phyloP scores from a whole-genome alignment of 2,329 filamentous ascomycete species.

The Penicillium brasilianum region DNA sequence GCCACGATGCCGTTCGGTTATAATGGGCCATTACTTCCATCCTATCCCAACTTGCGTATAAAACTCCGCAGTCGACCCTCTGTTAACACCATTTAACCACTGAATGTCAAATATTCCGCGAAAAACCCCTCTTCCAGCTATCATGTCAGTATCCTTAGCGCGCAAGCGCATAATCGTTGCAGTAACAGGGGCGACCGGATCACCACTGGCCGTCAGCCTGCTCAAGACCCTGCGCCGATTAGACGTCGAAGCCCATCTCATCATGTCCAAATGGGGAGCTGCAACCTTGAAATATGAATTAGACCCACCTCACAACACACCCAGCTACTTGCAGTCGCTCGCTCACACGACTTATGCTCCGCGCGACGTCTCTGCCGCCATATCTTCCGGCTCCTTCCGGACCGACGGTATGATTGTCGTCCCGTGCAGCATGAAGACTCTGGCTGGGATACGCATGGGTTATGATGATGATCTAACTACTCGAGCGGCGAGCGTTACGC shows the following conservation, averaged over 20 bases:
- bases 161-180: constrained; percentile 51
- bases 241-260: constrained; percentile 54
- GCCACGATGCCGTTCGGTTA: too few relatives aligned
- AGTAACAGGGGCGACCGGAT: constrained; percentile 58
- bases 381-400: constrained; percentile 53
- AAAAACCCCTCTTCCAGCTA: too few relatives aligned
- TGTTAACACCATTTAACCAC: too few relatives aligned
- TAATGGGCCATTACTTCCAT: too few relatives aligned
- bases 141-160: too few relatives aligned
- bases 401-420: constrained; percentile 56
- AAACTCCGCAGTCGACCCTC: too few relatives aligned
- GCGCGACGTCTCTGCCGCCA: constrained; percentile 52
- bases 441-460: constrained; percentile 49
- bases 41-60: too few relatives aligned
- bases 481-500: constrained; percentile 52
- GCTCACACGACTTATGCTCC: constrained; percentile 47
- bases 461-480: constrained; percentile 54
- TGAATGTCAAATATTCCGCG: too few relatives aligned
- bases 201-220: constrained; percentile 50
- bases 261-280: constrained; percentile 57
- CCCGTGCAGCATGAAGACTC: constrained; percentile 57
- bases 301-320: constrained; percentile 36
- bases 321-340: constrained; percentile 43
- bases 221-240: constrained; percentile 49
- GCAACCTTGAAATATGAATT: constrained; percentile 57